phyloP scores from a whole-genome alignment of 2,329 filamentous ascomycete species.

The Talaromyces sp. region DNA sequence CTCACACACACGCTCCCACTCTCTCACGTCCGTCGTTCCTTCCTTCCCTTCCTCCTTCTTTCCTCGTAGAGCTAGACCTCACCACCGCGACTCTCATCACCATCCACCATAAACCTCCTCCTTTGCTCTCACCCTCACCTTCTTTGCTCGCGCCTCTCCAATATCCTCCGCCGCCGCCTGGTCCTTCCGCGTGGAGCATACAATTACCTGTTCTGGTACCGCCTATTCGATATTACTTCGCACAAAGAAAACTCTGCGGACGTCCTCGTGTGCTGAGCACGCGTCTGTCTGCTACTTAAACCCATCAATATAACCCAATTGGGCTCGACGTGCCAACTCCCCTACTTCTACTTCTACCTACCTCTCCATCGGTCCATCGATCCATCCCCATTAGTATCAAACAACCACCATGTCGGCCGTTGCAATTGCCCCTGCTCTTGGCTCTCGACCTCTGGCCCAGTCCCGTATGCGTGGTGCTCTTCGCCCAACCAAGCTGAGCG shows the following conservation, averaged over 20 bases:
- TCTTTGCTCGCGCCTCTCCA: background rate
- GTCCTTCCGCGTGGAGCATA: background rate
- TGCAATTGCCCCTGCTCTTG: slow-evolving; percentile 1
- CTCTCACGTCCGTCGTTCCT: background rate
- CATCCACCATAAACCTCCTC: background rate
- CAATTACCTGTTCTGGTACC: background rate
- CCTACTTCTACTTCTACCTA: background rate
- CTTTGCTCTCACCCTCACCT: background rate
- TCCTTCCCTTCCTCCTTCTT: background rate
- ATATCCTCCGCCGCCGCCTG: background rate
- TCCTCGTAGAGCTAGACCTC: background rate
- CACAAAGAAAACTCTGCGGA: background rate
- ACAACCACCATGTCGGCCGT: slow-evolving; percentile 3
- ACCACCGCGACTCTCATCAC: background rate
- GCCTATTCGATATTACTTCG: background rate
- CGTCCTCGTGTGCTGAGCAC: background rate
- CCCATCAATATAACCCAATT: background rate
- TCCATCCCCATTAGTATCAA: background rate
- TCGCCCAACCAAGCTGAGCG: background rate
- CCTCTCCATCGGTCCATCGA: background rate
- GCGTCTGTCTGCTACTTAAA: background rate
- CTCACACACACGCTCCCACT: background rate
- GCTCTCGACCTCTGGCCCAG: background rate
- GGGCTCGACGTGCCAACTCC: background rate
- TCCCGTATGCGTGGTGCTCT: slow-evolving; percentile 2